Conservation (phyloP, 1,284 basidiomycete species). For the Austropuccinia psidii region DNA sequence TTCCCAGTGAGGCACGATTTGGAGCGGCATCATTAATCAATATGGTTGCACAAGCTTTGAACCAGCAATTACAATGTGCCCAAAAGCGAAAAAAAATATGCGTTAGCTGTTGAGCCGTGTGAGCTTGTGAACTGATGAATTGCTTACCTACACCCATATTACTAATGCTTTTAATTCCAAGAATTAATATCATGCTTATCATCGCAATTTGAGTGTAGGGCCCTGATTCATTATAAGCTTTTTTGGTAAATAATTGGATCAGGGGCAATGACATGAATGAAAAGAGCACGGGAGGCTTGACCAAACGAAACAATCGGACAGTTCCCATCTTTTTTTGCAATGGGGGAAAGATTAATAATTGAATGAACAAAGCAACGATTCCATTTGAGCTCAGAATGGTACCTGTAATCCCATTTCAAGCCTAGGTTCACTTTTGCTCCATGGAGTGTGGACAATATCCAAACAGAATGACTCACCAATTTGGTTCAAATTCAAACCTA, state of each 20-base stretch:
- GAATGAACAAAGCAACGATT: conserved; percentile 14
- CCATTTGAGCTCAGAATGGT: conserved; percentile 22
- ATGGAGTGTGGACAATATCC: neutral
- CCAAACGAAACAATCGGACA: neutral
- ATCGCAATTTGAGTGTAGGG: neutral
- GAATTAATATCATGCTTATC: neutral
- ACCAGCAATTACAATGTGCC: neutral
- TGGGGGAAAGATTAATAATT: conserved; percentile 12
- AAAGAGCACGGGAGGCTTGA: neutral
- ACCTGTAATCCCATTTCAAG: neutral
- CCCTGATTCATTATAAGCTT: neutral
- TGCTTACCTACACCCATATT: conserved; percentile 24
- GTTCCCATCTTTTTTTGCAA: neutral
- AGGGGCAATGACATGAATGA: conserved; percentile 11
- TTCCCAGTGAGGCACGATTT: conserved; percentile 5
- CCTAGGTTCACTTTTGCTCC: no score
- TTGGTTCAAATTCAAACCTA: conserved; percentile 22
- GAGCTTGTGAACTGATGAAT: neutral
- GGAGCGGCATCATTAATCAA: conserved; percentile 27
- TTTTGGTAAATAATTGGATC: neutral
- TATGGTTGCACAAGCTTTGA: conserved; percentile 17
- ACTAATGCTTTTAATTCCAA: conserved; percentile 18
- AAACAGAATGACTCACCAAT: conserved; percentile 7
- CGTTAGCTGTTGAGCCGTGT: neutral
- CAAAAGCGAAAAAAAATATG: neutral